Evolutionary conservation across 306 rosid genomes (phyloP), one percentile per base, ranked within the genome.

Genomic region (Prosopis cineraria): DNA sequence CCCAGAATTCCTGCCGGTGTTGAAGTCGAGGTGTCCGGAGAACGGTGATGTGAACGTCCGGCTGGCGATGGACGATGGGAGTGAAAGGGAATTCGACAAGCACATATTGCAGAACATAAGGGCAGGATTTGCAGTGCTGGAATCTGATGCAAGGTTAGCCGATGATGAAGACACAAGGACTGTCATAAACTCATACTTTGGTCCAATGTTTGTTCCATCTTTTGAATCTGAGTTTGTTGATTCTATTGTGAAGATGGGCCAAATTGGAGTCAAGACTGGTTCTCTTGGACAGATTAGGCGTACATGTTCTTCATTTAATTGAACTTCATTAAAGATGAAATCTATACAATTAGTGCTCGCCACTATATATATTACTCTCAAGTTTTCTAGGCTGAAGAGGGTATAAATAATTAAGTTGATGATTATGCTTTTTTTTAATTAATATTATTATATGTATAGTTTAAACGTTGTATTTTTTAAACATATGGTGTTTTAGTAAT

Each of bases 101-200:
- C 77, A 83, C 78, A 94, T 92, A 33, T 25, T 94, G 56, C 69
- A 83, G 53, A 94, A 94, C 83, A 90, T 94, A 14, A 84, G 85
- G 72, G 64, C 72, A n/a, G 95, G 97, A 10, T 80, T 90, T 58
- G 94, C 91, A 48, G 93, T 94, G 53, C 71, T 94, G 41, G 88
- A 87, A 73, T 94, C 98, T n/a, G 98, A 94, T 69, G 97, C 97
- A 0, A 85, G 87, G 62, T 93, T 94, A 6, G 80, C 81, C 22
- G 93, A 88, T 3, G 98, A 94, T 41, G 20, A 17, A 0, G 16
- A 20, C 1, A 94, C 97, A 17, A 87, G 77, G 69, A 19, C 30
- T 19, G 30, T 90, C 2, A 43, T 94, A 1, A 91, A 92, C 25
- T 90, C 96, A 5, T 94, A 90, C 74, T 78, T 90, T 27, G 73